These are phyloP conservation scores for Phytophthora sp. DNA, from an alignment of 352 stramenopile species.

Conservation along the genomic window DNA sequence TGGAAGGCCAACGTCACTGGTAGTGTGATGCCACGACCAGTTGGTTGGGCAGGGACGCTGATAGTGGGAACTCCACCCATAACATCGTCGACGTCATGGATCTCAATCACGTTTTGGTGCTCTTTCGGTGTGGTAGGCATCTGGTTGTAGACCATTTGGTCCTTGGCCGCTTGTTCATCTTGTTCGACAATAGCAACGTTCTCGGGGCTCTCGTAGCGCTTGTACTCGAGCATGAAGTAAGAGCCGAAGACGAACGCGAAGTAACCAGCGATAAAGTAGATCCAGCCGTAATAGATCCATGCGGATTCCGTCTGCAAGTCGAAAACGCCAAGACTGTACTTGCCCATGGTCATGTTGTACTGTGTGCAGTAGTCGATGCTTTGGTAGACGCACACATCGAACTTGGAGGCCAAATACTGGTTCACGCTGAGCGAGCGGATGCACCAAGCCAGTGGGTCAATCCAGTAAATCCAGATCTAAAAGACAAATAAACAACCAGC, in stretches of 20 bases:
- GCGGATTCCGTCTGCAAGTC: slow-evolving; percentile 39
- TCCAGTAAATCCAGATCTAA: slow-evolving; percentile 83
- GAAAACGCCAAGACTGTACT: slow-evolving; percentile 58
- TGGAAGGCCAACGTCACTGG: slow-evolving; percentile 46
- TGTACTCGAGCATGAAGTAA: slow-evolving; percentile 22
- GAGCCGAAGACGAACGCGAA: slow-evolving; percentile 35
- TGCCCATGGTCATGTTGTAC: slow-evolving; percentile 34
- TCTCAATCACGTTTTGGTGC: slow-evolving; percentile 16
- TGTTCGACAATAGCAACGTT: slow-evolving; percentile 27
- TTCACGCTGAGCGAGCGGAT: slow-evolving; percentile 63
- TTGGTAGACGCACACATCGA: slow-evolving; percentile 56
- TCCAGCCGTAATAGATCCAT: slow-evolving; percentile 67
- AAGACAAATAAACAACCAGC: no score
- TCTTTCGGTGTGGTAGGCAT: slow-evolving; percentile 30
- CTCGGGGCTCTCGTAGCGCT: slow-evolving; percentile 25
- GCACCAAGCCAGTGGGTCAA: slow-evolving; percentile 74
- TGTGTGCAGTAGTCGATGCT: slow-evolving; percentile 54
- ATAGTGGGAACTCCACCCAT: slow-evolving; percentile 19
- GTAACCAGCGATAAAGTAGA: slow-evolving; percentile 50
- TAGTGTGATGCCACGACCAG: slow-evolving; percentile 22
- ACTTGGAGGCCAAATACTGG: slow-evolving; percentile 53
- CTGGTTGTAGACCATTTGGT: slow-evolving; percentile 20
- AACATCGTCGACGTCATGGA: slow-evolving; percentile 14
- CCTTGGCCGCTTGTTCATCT: slow-evolving; percentile 6
- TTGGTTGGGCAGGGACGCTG: slow-evolving; percentile 14